Conservation (phyloP, 768 basidiomycete genomes). For the Harrya chromipes region DNA sequence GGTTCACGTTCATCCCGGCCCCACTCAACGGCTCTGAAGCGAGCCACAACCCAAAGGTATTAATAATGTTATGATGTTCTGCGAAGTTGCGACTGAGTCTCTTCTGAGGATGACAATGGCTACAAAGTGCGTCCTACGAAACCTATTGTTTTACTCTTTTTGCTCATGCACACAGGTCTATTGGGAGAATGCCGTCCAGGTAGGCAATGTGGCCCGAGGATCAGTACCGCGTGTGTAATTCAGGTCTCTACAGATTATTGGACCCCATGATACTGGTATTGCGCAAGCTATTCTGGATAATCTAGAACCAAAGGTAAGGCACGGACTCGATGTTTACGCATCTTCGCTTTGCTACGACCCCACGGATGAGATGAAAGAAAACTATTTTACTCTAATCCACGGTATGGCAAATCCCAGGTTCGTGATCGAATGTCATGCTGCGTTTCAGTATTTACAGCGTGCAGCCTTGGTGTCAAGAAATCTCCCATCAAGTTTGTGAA, state of each 20-base stretch:
- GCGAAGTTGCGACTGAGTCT: slow-evolving; percentile 1
- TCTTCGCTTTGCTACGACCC: slow-evolving; percentile 51
- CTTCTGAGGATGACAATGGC: slow-evolving; percentile 73
- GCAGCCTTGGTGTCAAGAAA: slow-evolving; percentile 9
- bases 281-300: slow-evolving; percentile 60
- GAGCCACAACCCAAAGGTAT: slow-evolving; percentile 85
- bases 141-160: background rate
- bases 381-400: slow-evolving; percentile 50
- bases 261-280: slow-evolving; percentile 80
- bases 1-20: background rate
- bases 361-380: slow-evolving; percentile 55
- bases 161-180: slow-evolving; percentile 55
- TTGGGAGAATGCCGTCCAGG: slow-evolving; percentile 88
- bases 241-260: slow-evolving; percentile 59
- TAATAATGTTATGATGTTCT: background rate
- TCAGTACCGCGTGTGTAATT: background rate
- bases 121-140: slow-evolving; percentile 56
- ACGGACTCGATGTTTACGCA: slow-evolving; percentile 30
- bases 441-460: background rate
- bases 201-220: slow-evolving; percentile 22
- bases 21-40: slow-evolving; percentile 38
- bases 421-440: background rate
- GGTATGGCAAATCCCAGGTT: slow-evolving; percentile 18
- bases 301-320: slow-evolving; percentile 51
- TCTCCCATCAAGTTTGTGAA: slow-evolving; percentile 63